Base-by-base conservation (phyloP, 2,329 filamentous ascomycete species). In the Pezicula neosporulosa region DNA sequence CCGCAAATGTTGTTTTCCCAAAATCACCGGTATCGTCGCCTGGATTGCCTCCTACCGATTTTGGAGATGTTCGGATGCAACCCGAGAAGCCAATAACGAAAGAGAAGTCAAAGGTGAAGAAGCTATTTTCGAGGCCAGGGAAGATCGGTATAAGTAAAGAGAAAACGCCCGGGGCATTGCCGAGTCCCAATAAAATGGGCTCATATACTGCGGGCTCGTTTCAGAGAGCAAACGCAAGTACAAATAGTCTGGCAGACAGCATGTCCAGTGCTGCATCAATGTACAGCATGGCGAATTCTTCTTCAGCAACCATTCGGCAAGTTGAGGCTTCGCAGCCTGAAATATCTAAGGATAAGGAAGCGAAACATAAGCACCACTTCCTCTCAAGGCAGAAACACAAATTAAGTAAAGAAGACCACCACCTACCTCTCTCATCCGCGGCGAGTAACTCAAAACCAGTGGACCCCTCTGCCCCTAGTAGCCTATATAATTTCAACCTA, bases 81-180 rank as follows among this genome's bases (percentile, higher is more conserved):
- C 70, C 75, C 2, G 84, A 87, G 58, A 85, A 87, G 66, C 77
- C 78, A 58, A 62, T 67, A 30, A 81, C 82, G 60, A 75, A 80
- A 27, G 85, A 89, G 61, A 89, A 89, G 68, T 84, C 84, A 55
- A 91, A 90, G 70, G 87, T 89, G 66, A 93, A 93, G 66, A 93
- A 93, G 72, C 76, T 93, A 27, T 92, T 92, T 65, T 89, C 86
- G 6, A 81, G 89, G 47, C 87, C 87, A 0, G 86, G 87, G 63
- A 90, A 86, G 70, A 88, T 90, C 50, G 80, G 81, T 47, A 82
- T 84, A 51, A 74, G 72, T 16, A 90, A 87, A 65, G 79, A 82
- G 35, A 77, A 74, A 58, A 86, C 90, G 9, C 59, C 76, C 6
- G 85, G 86, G 58, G 79, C 85, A 2, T 67, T 89, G 21, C 86